Evolutionary conservation across 495 filamentous ascomycete genomes (phyloP).

Genomic region (Elasticomyces elasticus): DNA sequence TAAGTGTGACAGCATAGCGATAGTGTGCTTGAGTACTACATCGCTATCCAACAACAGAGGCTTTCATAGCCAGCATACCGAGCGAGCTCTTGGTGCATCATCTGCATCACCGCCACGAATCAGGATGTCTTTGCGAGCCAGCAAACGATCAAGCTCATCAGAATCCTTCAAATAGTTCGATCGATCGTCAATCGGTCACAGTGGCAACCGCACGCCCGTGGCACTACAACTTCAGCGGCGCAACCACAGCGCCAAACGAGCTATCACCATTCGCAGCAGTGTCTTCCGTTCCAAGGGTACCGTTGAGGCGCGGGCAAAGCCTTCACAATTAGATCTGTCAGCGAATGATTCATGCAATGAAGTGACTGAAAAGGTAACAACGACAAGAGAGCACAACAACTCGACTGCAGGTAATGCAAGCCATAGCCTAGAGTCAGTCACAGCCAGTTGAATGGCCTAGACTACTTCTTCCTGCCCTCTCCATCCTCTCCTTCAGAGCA

Average conservation of each 20-base stretch:
- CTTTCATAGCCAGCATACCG: no score
- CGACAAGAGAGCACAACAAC: background rate
- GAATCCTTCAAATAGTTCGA: no score
- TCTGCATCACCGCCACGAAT: no score
- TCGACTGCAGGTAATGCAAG: no score
- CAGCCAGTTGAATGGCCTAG: background rate
- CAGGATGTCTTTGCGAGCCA: no score
- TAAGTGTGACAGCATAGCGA: no score
- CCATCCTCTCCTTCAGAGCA: background rate
- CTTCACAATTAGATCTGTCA: constrained; percentile 34
- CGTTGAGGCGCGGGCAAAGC: constrained; percentile 85
- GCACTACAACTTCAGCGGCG: constrained; percentile 12
- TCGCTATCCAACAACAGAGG: no score
- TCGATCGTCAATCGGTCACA: no score
- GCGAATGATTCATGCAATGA: background rate
- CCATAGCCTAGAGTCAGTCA: background rate
- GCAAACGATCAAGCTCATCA: no score
- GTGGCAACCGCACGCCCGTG: no score
- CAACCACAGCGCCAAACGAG: constrained; percentile 35
- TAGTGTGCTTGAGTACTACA: no score
- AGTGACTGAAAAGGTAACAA: background rate
- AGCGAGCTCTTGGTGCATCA: no score
- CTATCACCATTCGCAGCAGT: constrained; percentile 27
- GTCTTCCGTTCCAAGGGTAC: constrained; percentile 65
- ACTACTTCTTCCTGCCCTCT: background rate